Base-by-base conservation (phyloP, 1,139 yeast species). In the Geotrichum macrosporum region DNA sequence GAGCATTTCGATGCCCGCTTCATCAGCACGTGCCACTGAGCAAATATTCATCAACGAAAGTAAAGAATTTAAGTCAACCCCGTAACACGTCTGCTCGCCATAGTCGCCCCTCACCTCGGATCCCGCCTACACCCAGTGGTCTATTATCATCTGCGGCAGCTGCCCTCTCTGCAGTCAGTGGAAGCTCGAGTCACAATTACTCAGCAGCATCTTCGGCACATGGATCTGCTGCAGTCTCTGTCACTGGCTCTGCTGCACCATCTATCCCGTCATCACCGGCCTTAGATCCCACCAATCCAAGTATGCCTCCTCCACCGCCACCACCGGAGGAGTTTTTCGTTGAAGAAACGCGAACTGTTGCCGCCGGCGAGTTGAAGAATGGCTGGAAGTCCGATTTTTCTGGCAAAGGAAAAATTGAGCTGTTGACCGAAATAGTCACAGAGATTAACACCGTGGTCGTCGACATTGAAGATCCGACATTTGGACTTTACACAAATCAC, bases 351-450 rank as follows among this genome's bases (percentile, higher is more conserved):
- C 73, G 92, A 36, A 77, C 86, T 1, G 72, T 92, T 10, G 76
- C 82, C n/a, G 77, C 80, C 48, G 96, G 96, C 4, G 95, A 85
- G 51, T 67, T 87, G 59, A 85, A 84, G 62, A 74, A 77, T 24
- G 98, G 98, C 5, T 92, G 98, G 98, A 92, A 92, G 65, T 80
- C 94, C 0, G 97, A 94, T 65, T 89, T 83, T 62, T 67, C 78
- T 13, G 84, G 80, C 29, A 71, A 72, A 34, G 97, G 96, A 4
- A 74, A 76, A 50, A 80, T 88, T 48, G 95, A 87, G 65, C 64
- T 87, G 49, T 12, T 26, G 21, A 19, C 33, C 21, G 30, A 37
- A 6, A 16, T 37, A 15, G 20, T 10, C 24, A 27, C 41, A 2
- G 41, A 19, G 21, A 80, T 81, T 29, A 85, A 85, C 5, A 50